Conservation (phyloP, 2,329 filamentous ascomycete genomes). For the Colletotrichum tanaceti region DNA sequence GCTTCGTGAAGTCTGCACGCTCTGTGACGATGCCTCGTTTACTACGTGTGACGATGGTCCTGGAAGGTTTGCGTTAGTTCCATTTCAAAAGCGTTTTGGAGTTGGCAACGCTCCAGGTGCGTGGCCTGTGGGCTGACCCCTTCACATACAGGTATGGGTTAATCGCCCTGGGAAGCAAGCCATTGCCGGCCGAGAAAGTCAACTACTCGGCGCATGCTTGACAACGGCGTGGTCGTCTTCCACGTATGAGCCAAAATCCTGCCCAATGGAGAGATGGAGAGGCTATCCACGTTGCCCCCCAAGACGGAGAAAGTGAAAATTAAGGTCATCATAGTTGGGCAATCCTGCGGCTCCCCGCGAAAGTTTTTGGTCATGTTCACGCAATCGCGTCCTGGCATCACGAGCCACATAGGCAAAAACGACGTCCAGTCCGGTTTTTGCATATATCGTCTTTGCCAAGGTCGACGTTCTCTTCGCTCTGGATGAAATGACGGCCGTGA, state of each 20-base stretch:
- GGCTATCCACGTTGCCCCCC: neutral
- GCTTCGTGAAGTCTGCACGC: slow-evolving; percentile 20
- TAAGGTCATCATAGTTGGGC: neutral
- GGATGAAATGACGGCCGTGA: slow-evolving; percentile 16
- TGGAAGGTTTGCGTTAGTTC: slow-evolving; percentile 22
- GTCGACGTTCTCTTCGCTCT: neutral
- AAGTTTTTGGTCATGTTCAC: slow-evolving; percentile 11
- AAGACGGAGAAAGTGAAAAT: neutral
- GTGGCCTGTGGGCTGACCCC: slow-evolving; percentile 19
- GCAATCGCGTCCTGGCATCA: slow-evolving; percentile 1
- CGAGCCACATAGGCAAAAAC: slow-evolving; percentile 19
- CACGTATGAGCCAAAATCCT: neutral
- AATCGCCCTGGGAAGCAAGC: slow-evolving; percentile 9
- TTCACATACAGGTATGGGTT: neutral
- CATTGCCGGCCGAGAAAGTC: slow-evolving; percentile 17
- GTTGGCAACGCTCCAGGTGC: neutral
- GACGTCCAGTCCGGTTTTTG: neutral
- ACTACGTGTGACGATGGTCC: slow-evolving; percentile 28
- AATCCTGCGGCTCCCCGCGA: slow-evolving; percentile 13
- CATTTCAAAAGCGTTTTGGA: slow-evolving; percentile 33
- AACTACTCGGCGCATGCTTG: slow-evolving; percentile 10
- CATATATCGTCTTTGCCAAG: slow-evolving; percentile 1
- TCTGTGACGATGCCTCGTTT: slow-evolving; percentile 18
- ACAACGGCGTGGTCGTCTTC: neutral
- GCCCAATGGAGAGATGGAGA: neutral